These are phyloP conservation scores for Mycena vitilis DNA, from an alignment of 768 basidiomycete species.

Conservation along the genomic window DNA sequence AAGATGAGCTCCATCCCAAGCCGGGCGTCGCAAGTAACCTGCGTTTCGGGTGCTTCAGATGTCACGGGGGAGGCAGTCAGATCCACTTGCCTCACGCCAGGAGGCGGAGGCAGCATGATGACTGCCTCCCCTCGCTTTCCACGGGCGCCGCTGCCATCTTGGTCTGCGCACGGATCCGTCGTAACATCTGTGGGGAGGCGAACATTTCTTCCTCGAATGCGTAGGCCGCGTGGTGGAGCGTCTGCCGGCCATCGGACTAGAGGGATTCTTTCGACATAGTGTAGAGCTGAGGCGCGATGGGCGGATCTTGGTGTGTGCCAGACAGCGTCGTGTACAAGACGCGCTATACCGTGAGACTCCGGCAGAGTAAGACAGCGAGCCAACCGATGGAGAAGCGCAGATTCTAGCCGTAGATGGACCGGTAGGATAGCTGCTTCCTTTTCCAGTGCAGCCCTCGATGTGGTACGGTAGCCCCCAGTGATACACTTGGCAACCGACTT, in stretches of 20 bases:
- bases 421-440: conserved; percentile 5
- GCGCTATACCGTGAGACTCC: background rate
- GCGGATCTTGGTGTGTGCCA: background rate
- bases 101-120: too few relatives aligned
- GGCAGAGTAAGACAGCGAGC: background rate
- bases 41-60: too few relatives aligned
- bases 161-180: too few relatives aligned
- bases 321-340: background rate
- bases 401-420: background rate
- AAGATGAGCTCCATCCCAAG: too few relatives aligned
- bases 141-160: too few relatives aligned
- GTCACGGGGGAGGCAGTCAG: too few relatives aligned
- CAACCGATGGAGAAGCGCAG: background rate
- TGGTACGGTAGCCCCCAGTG: background rate
- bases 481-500: background rate
- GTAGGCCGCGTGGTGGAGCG: background rate
- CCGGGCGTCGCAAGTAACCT: too few relatives aligned
- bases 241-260: background rate
- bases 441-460: background rate
- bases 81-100: too few relatives aligned
- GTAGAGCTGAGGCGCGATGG: background rate
- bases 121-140: too few relatives aligned
- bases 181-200: too few relatives aligned
- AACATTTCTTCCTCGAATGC: background rate
- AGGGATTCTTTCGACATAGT: background rate